Evolutionary conservation across 768 basidiomycete species (phyloP), one percentile per base, ranked within the genome.

Genomic region (Cystofilobasidium bisporidii): DNA sequence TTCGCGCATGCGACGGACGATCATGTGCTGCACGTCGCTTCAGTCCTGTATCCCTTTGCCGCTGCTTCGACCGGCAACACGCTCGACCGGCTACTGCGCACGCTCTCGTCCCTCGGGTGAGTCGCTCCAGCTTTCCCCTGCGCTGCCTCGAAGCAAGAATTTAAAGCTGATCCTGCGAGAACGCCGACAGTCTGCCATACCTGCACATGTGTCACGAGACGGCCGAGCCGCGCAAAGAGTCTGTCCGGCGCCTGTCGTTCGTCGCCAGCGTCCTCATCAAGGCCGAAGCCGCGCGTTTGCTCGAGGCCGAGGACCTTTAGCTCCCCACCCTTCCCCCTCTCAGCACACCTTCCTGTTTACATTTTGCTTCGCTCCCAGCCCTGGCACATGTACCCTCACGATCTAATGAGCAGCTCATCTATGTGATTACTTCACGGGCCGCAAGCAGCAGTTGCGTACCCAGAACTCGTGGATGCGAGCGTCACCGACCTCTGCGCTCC

Each of bases 171-270:
- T 20, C 6, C 48, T 50, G 20, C 41, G 8, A n/a, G 12, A 14
- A 8, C 18, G 41, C 14, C 36, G n/a, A 5, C 53, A 56, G 53
- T 9, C 28, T 56, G 15, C 53, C 53, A 15, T 56, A 30, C 53
- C 53, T 56, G 9, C 53, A 56, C 53, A 56, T 56, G 53, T 56
- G 53, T 30, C 53, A 56, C 53, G 28, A 56, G 28, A 32, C 30
- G 14, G 30, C 53, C 30, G 53, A 56, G 53, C 53, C 53, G 3
- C 53, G 30, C 28, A 56, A 32, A 14, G 53, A 56, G 30, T 26
- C 30, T 9, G 28, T 28, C 53, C 53, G 53, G 5, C 53, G 53
- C 2, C 53, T 56, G 28, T 56, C 53, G 10, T 56, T 56, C 53
- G n/a, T 56, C 53, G 53, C 53, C 28, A 32, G 28, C 28, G 53